Evolutionary conservation across 1,284 basidiomycete species (phyloP).

Genomic region (Apiotrichum mycotoxinovorans): DNA sequence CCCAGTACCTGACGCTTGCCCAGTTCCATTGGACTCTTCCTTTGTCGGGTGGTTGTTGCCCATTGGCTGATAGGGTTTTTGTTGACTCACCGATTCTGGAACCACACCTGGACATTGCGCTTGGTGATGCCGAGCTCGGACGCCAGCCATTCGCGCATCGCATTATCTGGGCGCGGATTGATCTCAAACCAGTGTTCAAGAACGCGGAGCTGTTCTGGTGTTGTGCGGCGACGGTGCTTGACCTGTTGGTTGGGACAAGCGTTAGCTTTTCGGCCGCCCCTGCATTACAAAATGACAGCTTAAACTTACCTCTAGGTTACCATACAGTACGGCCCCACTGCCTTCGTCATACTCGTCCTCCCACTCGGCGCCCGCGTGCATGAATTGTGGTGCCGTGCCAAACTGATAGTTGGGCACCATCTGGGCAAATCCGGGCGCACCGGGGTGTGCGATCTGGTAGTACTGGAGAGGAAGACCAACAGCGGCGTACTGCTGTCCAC

Average conservation of each 20-base stretch:
- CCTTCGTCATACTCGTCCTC: constrained; percentile 24
- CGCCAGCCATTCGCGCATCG: constrained; percentile 71
- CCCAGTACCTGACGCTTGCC: neutral
- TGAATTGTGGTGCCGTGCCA: constrained; percentile 10
- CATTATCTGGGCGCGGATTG: constrained; percentile 84
- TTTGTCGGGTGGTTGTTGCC: neutral
- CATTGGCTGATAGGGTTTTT: neutral
- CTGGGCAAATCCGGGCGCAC: constrained; percentile 5
- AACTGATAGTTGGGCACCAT: constrained; percentile 20
- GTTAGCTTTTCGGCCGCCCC: too few species aligned
- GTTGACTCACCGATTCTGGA: constrained; percentile 71
- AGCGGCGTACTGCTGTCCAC: neutral
- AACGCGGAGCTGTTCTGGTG: constrained; percentile 73
- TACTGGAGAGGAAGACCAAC: constrained; percentile 9
- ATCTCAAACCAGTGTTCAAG: constrained; percentile 78
- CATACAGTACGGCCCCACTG: constrained; percentile 25
- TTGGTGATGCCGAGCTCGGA: constrained; percentile 82
- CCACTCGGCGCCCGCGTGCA: constrained; percentile 24
- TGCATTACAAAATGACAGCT: too few species aligned
- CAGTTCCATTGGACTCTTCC: neutral
- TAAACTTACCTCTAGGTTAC: constrained; percentile 26
- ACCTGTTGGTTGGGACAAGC: constrained; percentile 54
- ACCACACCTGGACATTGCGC: constrained; percentile 91
- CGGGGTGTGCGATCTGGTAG: constrained; percentile 5
- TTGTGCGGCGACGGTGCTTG: constrained; percentile 83